Conservation (phyloP, 1,139 yeast genomes). For the Lodderomyces oxycetoniae region DNA sequence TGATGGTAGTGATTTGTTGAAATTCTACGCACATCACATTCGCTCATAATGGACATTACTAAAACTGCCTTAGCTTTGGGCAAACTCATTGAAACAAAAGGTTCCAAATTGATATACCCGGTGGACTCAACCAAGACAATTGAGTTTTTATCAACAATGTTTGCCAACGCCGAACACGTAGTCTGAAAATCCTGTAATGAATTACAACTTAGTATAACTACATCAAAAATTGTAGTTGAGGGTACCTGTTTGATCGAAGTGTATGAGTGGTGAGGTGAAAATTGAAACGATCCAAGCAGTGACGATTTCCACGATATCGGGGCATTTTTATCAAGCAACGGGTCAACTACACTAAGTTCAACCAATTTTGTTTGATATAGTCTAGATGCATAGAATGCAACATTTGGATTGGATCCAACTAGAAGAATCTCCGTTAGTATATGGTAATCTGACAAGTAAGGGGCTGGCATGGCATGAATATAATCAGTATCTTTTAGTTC, state of each 20-base stretch:
- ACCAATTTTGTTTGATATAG: constrained; percentile 33
- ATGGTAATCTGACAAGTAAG: constrained; percentile 2
- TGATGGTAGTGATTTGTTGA: constrained; percentile 24
- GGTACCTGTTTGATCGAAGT: constrained; percentile 18
- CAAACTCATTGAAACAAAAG: constrained; percentile 47
- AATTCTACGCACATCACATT: constrained; percentile 52
- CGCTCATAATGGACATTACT: constrained; percentile 58
- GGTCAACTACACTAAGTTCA: constrained; percentile 33
- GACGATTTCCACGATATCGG: constrained; percentile 21
- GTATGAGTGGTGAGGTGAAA: constrained; percentile 21
- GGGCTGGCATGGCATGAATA: too few species aligned
- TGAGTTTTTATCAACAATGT: constrained; percentile 32
- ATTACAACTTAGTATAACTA: constrained; percentile 32
- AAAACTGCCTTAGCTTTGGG: constrained; percentile 26
- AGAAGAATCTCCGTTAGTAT: constrained; percentile 16
- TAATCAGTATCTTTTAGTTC: too few species aligned
- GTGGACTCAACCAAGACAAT: constrained; percentile 62
- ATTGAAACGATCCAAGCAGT: constrained; percentile 17
- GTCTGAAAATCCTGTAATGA: constrained; percentile 43
- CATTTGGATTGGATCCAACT: constrained; percentile 47
- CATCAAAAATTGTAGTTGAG: constrained; percentile 24
- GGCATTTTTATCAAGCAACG: constrained; percentile 13
- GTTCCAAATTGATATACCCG: constrained; percentile 67
- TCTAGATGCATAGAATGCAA: constrained; percentile 50
- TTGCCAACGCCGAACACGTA: constrained; percentile 23